A percentile compares a stretch with the other conserved stretches of the same genome.
Evolutionary conservation across 2,329 filamentous ascomycete species (phyloP).

Genomic region (Sporothrix pallida): DNA sequence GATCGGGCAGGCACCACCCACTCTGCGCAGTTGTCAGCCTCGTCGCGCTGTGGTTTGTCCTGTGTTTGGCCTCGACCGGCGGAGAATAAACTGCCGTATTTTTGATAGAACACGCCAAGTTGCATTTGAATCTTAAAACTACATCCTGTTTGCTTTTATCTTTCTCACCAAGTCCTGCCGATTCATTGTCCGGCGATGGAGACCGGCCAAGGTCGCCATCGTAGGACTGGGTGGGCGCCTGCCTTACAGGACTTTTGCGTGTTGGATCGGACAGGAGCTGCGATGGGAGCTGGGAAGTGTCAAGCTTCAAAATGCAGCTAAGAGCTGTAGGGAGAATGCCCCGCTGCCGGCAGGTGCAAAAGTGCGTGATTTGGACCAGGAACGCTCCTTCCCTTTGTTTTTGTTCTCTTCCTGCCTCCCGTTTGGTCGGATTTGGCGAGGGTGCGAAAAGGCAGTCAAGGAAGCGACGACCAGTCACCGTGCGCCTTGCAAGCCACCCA

Average conservation of each 20-base stretch:
- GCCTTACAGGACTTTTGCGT: slow-evolving; percentile 16
- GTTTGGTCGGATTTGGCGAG: no score
- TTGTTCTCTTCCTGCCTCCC: neutral
- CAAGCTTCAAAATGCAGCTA: neutral
- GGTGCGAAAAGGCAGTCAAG: neutral
- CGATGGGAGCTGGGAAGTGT: neutral
- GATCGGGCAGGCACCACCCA: slow-evolving; percentile 17
- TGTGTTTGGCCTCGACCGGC: no score
- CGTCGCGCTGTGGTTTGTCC: neutral
- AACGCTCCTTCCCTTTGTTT: neutral
- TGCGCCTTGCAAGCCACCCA: neutral
- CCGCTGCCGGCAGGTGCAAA: neutral
- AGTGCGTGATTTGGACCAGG: neutral
- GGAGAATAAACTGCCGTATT: no score
- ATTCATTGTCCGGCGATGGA: neutral
- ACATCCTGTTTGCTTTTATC: no score
- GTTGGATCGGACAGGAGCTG: slow-evolving; percentile 1
- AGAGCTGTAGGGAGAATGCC: neutral
- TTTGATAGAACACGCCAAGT: no score
- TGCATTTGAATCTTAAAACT: no score
- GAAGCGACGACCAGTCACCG: slow-evolving; percentile 1
- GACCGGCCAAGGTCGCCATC: neutral
- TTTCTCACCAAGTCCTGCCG: neutral
- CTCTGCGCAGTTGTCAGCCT: slow-evolving; percentile 31
- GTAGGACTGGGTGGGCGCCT: slow-evolving; percentile 17